Evolutionary conservation across 2,329 filamentous ascomycete species (phyloP).

Genomic region (Pseudopyrenochaeta lycopersici): DNA sequence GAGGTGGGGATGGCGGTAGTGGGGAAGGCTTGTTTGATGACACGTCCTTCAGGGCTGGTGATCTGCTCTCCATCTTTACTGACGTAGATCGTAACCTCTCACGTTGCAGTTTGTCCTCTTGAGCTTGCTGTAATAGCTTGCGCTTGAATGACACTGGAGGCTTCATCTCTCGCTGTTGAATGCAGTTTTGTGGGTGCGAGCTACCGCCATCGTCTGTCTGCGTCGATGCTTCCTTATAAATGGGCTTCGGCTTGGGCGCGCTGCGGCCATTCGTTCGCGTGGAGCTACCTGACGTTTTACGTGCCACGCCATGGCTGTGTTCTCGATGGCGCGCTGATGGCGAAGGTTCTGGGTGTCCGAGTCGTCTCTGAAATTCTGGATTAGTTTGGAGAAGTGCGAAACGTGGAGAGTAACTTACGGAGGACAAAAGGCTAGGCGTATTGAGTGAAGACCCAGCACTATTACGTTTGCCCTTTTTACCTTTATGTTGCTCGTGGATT

Average conservation of each 20-base stretch:
- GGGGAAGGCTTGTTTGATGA: slow-evolving; percentile 44
- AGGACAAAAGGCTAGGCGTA: slow-evolving; percentile 57
- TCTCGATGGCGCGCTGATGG: slow-evolving; percentile 46
- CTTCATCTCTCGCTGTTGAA: slow-evolving; percentile 32
- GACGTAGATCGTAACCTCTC: slow-evolving; percentile 48
- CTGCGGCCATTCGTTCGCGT: slow-evolving; percentile 49
- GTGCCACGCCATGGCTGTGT: slow-evolving; percentile 45
- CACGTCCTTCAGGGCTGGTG: slow-evolving; percentile 44
- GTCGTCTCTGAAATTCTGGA: slow-evolving; percentile 42
- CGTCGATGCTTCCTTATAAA: slow-evolving; percentile 45
- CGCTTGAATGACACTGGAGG: slow-evolving; percentile 48
- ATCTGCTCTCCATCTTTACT: slow-evolving; percentile 44
- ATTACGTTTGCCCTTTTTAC: slow-evolving; percentile 65
- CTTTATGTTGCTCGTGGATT: slow-evolving; percentile 62
- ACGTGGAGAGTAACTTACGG: slow-evolving; percentile 43
- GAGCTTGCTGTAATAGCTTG: slow-evolving; percentile 48
- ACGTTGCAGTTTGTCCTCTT: slow-evolving; percentile 48
- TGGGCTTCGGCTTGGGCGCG: slow-evolving; percentile 39
- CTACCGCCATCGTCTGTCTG: slow-evolving; percentile 39
- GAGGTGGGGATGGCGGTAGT: slow-evolving; percentile 30
- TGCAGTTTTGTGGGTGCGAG: slow-evolving; percentile 12
- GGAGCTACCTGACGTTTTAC: slow-evolving; percentile 49
- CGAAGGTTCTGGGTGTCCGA: slow-evolving; percentile 48
- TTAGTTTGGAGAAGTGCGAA: slow-evolving; percentile 30
- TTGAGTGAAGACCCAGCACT: slow-evolving; percentile 64